These are phyloP conservation scores for Allomyces macrogynus DNA, from an alignment of 192 early-diverging fungal species.

Conservation along the genomic window DNA sequence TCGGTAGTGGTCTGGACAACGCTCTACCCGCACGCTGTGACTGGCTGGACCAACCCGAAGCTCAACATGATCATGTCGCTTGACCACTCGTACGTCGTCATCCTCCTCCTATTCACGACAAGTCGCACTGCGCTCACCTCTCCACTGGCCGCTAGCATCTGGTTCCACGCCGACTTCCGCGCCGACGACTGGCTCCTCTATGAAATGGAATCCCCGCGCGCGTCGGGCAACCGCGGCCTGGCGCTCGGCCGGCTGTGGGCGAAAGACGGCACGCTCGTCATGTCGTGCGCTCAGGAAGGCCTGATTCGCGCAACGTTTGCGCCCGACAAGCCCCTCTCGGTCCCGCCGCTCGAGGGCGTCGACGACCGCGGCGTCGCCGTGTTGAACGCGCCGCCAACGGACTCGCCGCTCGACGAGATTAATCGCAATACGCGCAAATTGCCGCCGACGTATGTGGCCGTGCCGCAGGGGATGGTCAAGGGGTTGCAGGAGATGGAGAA, in stretches of 20 bases:
- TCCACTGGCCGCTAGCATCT: slow-evolving; percentile 21
- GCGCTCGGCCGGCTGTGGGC: slow-evolving; percentile 56
- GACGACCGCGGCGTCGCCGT: no score
- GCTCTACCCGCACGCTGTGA: not conserved
- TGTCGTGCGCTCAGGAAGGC: slow-evolving; percentile 71
- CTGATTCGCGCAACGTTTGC: slow-evolving; percentile 30
- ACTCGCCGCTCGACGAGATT: no score
- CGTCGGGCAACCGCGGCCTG: slow-evolving; percentile 51
- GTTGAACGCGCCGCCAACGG: no score
- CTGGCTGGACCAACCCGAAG: not conserved
- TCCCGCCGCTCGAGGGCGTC: no score
- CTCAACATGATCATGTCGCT: slow-evolving; percentile 1
- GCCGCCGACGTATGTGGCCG: no score
- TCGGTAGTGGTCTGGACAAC: not conserved
- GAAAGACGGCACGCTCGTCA: slow-evolving; percentile 54
- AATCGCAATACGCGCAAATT: no score
- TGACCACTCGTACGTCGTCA: not conserved
- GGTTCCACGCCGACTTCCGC: slow-evolving; percentile 70
- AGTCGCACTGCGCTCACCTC: no score
- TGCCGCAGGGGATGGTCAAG: no score
- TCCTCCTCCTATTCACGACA: no score
- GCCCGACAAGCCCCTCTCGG: slow-evolving; percentile 4
- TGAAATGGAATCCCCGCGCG: slow-evolving; percentile 52
- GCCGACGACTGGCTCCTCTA: slow-evolving; percentile 82
- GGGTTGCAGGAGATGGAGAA: no score